Base-by-base conservation (phyloP, 2,329 filamentous ascomycete genomes). In the Tolypocladium endophyticum region DNA sequence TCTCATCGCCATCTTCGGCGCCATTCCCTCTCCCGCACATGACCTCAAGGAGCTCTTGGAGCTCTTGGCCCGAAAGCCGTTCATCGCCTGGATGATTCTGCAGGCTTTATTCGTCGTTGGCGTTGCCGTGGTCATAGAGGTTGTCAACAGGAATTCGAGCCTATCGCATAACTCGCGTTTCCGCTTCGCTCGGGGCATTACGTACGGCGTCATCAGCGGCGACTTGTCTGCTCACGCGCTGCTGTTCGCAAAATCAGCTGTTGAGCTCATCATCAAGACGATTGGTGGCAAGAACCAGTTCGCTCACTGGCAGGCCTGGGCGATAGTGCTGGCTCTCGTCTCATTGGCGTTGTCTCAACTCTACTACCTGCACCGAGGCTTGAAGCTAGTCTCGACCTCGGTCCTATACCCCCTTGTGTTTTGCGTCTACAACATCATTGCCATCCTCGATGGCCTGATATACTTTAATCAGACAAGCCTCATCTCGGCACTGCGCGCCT, bases 341-440 rank as follows among this genome's bases (percentile, higher is more conserved):
- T 80, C 81, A 4, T 81, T 97, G 62, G 93, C 94, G 5, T 81
- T 99, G 53, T 89, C 87, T 53, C 94, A 99, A 74, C 83, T 99
- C 7, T 99, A 96, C 76, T 97, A 95, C 73, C 84, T 99, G 62
- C 94, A 99, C 71, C 85, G 90, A 52, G 94, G 94, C 58, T 81
- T 99, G 63, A 96, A 96, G 74, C 82, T 99, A 58, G 92, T 95
- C 73, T 97, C 92, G 59, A 97, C 94, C 28, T 96, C 91, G 68
- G 88, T 97, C 62, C 81, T 99, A 65, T 99, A 99, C 74, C 94
- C 94, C 6, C 87, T 97, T 67, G 92, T 97, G 45, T 99, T 99
- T 75, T 99, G 94, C 80, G 86, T 97, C 64, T 99, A 97, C 81
- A 99, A 99, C 79, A 96, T 99, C 69, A 92, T 97, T 69, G 94